A percentile compares a stretch with the other conserved stretches of the same genome.
Evolutionary conservation across 345 rosid genomes (phyloP).

Genomic region (Lumnitzera littorea): DNA sequence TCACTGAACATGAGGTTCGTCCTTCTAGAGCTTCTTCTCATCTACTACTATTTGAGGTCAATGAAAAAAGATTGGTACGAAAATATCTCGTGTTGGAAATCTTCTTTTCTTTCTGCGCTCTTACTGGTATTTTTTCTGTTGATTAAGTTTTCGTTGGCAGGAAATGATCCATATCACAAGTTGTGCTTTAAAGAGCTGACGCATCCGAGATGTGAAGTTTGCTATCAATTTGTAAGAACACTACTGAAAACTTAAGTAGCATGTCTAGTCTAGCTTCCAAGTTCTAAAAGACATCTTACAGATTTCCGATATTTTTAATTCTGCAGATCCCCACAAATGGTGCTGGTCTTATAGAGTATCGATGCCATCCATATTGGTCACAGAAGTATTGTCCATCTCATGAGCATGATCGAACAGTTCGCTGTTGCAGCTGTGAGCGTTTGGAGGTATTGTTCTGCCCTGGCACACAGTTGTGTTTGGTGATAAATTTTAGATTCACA

Average conservation of each 20-base stretch:
- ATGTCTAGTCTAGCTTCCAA: neutral
- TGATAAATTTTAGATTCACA: no score
- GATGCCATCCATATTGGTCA: constrained; percentile 96
- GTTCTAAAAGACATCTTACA: neutral
- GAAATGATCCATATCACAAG: constrained; percentile 70
- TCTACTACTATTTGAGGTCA: no score
- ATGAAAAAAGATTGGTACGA: no score
- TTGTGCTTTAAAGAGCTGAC: constrained; percentile 81
- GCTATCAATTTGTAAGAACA: constrained; percentile 76
- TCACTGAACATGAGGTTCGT: constrained; percentile 74
- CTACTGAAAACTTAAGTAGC: no score
- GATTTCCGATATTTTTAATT: neutral
- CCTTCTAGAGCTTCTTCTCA: neutral
- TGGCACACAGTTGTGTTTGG: neutral
- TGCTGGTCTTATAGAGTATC: constrained; percentile 84
- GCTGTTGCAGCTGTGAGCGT: constrained; percentile 96
- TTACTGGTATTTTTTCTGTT: constrained; percentile 28
- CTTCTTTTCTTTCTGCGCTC: constrained; percentile 11
- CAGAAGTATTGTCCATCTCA: constrained; percentile 93
- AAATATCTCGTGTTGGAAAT: neutral
- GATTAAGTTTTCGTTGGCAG: constrained; percentile 75
- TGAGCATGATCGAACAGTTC: constrained; percentile 72
- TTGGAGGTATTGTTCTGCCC: constrained; percentile 55
- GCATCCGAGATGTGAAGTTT: constrained; percentile 96
- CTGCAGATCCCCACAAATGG: constrained; percentile 75